Conservation (phyloP, 1,139 yeast genomes). For the Kodamaea alishanica region DNA sequence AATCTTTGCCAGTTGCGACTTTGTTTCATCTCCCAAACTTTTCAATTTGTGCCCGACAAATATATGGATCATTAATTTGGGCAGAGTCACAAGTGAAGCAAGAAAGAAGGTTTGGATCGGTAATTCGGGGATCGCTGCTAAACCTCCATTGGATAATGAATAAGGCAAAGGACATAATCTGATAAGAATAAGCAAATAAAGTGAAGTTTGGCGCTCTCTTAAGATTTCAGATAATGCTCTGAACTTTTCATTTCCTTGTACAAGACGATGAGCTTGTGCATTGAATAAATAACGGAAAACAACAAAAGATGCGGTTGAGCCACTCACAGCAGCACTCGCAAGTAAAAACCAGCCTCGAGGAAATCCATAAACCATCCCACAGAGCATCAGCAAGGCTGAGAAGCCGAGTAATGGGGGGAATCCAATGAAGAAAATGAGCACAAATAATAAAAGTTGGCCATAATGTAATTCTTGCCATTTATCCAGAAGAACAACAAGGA, state of each 20-base stretch:
- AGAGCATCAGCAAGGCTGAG: slow-evolving; percentile 60
- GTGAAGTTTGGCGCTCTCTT: slow-evolving; percentile 55
- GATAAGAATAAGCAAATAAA: slow-evolving; percentile 64
- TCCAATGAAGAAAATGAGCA: slow-evolving; percentile 40
- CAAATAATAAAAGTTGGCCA: slow-evolving; percentile 56
- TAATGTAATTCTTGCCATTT: slow-evolving; percentile 39
- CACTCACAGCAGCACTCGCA: slow-evolving; percentile 64
- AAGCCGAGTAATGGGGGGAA: slow-evolving; percentile 93
- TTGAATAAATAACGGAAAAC: slow-evolving; percentile 60
- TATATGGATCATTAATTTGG: slow-evolving; percentile 72
- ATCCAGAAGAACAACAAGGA: slow-evolving; percentile 46
- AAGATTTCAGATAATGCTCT: slow-evolving; percentile 74
- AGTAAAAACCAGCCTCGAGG: slow-evolving; percentile 76
- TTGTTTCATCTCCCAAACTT: slow-evolving; percentile 57
- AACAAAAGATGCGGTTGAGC: slow-evolving; percentile 70
- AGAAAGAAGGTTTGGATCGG: slow-evolving; percentile 56
- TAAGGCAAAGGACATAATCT: slow-evolving; percentile 91
- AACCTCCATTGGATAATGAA: slow-evolving; percentile 86
- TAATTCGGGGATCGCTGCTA: slow-evolving; percentile 80
- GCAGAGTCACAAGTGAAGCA: slow-evolving; percentile 75
- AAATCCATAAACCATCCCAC: slow-evolving; percentile 85
- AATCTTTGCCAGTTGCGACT: slow-evolving; percentile 49
- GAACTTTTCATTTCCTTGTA: slow-evolving; percentile 58
- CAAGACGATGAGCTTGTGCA: slow-evolving; percentile 47
- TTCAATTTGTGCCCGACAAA: slow-evolving; percentile 80